Base-by-base conservation (phyloP, 2,329 filamentous ascomycete species). In the Ophiosphaerella korrae region DNA sequence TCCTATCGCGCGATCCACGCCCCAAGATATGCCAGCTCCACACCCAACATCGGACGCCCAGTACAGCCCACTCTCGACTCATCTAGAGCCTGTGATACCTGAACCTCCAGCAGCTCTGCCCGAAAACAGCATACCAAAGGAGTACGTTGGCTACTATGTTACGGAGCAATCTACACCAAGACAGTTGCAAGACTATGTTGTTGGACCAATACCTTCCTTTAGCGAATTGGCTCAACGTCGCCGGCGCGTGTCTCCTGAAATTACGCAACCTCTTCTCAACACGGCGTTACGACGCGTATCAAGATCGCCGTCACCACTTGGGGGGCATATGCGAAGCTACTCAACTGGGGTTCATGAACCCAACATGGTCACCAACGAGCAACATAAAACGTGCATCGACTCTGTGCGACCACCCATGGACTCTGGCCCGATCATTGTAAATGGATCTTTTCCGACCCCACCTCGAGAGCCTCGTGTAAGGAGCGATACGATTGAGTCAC, bases 61-160 rank as follows among this genome's bases (percentile, higher is more conserved):
- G 40, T 58, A 55, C 24, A 68, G 64, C 35, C 64, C 66, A 34
- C 41, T 48, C 12, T 47, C 56, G 7, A 52, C 48, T 7, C 61
- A 57, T 43, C 53, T 56, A 4, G 66, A 72, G 34, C 52, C 62
- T 7, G 53, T 50, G 24, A 34, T 32, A 7, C 5, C 40, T 11
- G 29, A 42, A 31, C 32, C 26, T 11, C n/a, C 39, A 13, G 34
- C 39, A 2, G 48, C 46, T 16, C 52, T 58, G 12, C 52, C 62
- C 5, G 64, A 73, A 12, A 70, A 67, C 45, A 71, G 72, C 9
- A 72, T 75, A 42, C 76, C 78, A 1, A 80, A 80, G 58, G 78
- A 81, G 52, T 81, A 80, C 56, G 70, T 79, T 11, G 78, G 78
- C 3, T 81, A 81, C 58, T 78, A 76, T 49, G 68, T 80, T 38